A percentile compares a stretch with the other conserved stretches of the same genome.
Conservation (phyloP, 2,329 filamentous ascomycete species). For the Zymoseptoria crescenta region DNA sequence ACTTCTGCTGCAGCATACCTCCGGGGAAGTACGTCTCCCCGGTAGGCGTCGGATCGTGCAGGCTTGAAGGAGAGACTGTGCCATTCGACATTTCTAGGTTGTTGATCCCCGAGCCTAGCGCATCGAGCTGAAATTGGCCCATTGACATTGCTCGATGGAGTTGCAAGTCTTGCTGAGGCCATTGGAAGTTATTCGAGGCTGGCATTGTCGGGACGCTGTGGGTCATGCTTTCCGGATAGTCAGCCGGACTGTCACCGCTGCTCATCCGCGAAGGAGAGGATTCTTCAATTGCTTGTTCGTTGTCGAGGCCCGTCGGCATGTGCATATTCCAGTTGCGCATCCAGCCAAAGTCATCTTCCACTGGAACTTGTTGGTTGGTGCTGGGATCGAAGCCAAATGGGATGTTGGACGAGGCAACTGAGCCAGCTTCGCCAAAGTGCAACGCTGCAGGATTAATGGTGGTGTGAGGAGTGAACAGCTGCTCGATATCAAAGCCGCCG, state of each 20-base stretch:
- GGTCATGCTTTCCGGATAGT: conserved; percentile 83
- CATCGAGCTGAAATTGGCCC: conserved; percentile 66
- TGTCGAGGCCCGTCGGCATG: conserved; percentile 50
- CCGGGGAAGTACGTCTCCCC: conserved; percentile 70
- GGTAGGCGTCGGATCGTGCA: conserved; percentile 60
- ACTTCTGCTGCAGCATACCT: conserved; percentile 47
- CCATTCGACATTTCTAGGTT: conserved; percentile 63
- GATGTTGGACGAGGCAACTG: conserved; percentile 14
- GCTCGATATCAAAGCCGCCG: conserved; percentile 63
- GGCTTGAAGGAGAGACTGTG: conserved; percentile 69
- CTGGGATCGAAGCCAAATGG: conserved; percentile 38
- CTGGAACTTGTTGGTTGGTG: conserved; percentile 48
- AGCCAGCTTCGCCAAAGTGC: conserved; percentile 65
- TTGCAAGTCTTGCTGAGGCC: conserved; percentile 64
- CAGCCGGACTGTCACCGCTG: conserved; percentile 87
- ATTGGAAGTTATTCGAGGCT: conserved; percentile 28
- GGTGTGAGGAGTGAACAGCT: conserved; percentile 57
- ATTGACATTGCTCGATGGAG: conserved; percentile 52
- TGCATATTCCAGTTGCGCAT: conserved; percentile 72
- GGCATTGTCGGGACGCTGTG: conserved; percentile 50
- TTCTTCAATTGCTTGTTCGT: conserved; percentile 78
- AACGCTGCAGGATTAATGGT: conserved; percentile 62
- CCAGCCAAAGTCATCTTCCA: conserved; percentile 79
- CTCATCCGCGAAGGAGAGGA: conserved; percentile 96
- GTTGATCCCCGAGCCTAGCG: conserved; percentile 65